These are phyloP conservation scores for Russula emetica DNA, from an alignment of 768 basidiomycete species.

Conservation along the genomic window DNA sequence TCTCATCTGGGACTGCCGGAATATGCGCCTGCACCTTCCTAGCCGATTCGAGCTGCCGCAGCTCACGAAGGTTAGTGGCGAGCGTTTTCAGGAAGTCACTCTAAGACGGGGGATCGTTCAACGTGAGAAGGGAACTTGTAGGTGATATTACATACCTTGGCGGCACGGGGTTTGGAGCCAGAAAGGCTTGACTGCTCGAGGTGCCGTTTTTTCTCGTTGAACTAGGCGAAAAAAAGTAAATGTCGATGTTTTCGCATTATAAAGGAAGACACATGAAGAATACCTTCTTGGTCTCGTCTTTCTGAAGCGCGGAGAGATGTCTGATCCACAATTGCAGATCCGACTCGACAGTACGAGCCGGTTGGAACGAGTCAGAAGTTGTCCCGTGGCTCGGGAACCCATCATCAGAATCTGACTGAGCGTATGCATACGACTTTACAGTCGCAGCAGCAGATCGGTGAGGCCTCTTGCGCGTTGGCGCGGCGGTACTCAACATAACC, in stretches of 20 bases:
- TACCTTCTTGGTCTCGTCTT: conserved; percentile 70
- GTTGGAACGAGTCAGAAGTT: conserved; percentile 31
- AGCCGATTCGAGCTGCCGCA: conserved; percentile 58
- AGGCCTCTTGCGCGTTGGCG: conserved; percentile 45
- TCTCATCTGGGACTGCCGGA: conserved; percentile 40
- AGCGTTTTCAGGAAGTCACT: conserved; percentile 67
- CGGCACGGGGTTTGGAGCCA: conserved; percentile 48
- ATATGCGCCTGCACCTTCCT: conserved; percentile 45
- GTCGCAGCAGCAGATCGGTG: conserved; percentile 51
- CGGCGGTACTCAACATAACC: conserved; percentile 27
- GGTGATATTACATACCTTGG: conserved; percentile 47
- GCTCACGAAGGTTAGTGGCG: conserved; percentile 48
- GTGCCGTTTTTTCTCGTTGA: conserved; percentile 58
- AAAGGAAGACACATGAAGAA: conserved; percentile 6
- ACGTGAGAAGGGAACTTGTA: neutral
- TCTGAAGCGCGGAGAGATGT: conserved; percentile 54
- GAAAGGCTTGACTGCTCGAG: conserved; percentile 43
- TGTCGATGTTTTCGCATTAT: neutral
- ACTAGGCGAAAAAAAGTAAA: conserved; percentile 37
- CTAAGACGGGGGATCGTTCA: conserved; percentile 35
- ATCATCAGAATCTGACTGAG: conserved; percentile 66
- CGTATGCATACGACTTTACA: conserved; percentile 63
- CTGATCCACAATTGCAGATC: conserved; percentile 64
- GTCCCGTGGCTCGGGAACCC: conserved; percentile 44
- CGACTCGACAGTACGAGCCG: conserved; percentile 40